These are phyloP conservation scores for Penicillium hordei DNA, from an alignment of 2,329 filamentous ascomycete genomes.

Conservation along the genomic window DNA sequence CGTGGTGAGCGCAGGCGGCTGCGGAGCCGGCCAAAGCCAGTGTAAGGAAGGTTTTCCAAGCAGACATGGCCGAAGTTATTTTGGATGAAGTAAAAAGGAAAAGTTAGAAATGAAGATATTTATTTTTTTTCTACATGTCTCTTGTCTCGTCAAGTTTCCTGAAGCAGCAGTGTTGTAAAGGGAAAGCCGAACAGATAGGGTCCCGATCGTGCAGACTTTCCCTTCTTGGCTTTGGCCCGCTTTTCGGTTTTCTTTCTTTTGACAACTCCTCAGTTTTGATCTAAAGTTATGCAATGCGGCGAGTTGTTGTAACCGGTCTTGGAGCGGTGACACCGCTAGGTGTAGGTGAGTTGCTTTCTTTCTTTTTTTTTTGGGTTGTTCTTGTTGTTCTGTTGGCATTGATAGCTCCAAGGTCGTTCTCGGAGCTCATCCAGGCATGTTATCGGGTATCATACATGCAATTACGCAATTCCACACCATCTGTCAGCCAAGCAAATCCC, in stretches of 20 bases:
- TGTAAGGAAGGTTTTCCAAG: conserved; percentile 32
- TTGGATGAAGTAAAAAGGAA: conserved; percentile 9
- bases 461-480: neutral
- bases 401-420: neutral
- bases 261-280: neutral
- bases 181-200: conserved; percentile 22
- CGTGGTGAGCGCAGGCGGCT: conserved; percentile 41
- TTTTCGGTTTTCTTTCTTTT: conserved; percentile 13
- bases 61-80: conserved; percentile 25
- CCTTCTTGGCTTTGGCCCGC: conserved; percentile 31
- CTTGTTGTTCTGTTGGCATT: conserved; percentile 6
- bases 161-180: conserved; percentile 21
- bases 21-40: conserved; percentile 37
- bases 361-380: neutral
- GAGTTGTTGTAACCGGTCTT: conserved; percentile 81
- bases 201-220: conserved; percentile 39
- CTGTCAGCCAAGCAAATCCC: neutral
- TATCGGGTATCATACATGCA: neutral
- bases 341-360: conserved; percentile 55
- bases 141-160: conserved; percentile 14
- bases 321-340: conserved; percentile 82
- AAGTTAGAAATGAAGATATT: neutral
- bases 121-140: conserved; percentile 1
- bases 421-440: neutral
- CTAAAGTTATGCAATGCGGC: conserved; percentile 44